These are phyloP conservation scores for Teratosphaeria viscida DNA, from an alignment of 2,329 filamentous ascomycete genomes.

Conservation along the genomic window DNA sequence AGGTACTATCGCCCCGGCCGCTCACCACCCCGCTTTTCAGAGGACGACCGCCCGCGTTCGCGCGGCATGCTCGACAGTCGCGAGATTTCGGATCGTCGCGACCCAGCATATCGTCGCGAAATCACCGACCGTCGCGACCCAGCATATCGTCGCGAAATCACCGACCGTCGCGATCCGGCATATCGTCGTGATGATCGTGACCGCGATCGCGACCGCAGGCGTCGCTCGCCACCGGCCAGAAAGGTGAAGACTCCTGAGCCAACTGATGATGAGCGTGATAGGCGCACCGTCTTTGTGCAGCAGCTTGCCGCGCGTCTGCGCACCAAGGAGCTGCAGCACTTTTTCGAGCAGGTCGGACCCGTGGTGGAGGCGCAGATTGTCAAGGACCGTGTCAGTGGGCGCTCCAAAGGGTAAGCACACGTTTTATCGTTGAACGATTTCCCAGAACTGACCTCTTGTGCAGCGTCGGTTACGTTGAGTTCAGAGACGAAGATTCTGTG, in stretches of 20 bases:
- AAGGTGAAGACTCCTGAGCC: constrained; percentile 50
- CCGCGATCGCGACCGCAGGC: constrained; percentile 26
- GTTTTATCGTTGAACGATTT: no score
- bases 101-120: not conserved
- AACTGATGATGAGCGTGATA: constrained; percentile 92
- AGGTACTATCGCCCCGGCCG: constrained; percentile 23
- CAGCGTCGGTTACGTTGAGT: constrained; percentile 98
- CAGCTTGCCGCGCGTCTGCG: constrained; percentile 89
- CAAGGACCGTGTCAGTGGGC: constrained; percentile 90
- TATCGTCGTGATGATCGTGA: constrained; percentile 45
- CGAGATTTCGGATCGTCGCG: not conserved
- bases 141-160: not conserved
- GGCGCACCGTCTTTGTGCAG: constrained; percentile 95
- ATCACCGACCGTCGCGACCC: not conserved
- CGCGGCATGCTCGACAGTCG: constrained; percentile 30
- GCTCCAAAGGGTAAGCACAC: constrained; percentile 79
- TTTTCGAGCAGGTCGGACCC: constrained; percentile 89
- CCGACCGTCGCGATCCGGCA: not conserved
- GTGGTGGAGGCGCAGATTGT: constrained; percentile 98
- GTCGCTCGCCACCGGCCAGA: constrained; percentile 27
- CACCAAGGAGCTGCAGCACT: constrained; percentile 83
- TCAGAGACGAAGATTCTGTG: constrained; percentile 91
- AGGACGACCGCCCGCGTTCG: constrained; percentile 47
- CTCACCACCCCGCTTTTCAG: constrained; percentile 46
- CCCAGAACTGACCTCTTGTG: constrained; percentile 27